Evolutionary conservation across 192 early-diverging fungal genomes (phyloP).

Genomic region (Anaeromyces robustus): DNA sequence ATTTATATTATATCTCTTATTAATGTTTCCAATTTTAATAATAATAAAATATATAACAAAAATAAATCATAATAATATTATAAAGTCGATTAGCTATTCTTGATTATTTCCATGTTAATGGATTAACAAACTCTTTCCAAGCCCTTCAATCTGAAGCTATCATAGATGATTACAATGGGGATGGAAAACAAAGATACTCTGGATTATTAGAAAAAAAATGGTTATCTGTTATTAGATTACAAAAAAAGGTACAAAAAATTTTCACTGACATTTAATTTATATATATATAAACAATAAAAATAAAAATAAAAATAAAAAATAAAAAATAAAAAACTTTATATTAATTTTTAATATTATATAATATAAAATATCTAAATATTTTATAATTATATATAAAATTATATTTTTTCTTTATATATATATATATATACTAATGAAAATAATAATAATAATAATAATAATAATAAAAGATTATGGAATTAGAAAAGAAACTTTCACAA

Average conservation of each 20-base stretch:
- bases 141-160: constrained; percentile 54
- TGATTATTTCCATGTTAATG: constrained; percentile 71
- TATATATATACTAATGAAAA: not conserved
- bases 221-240: constrained; percentile 84
- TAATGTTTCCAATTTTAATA: no score
- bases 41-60: no score
- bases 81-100: constrained; percentile 59
- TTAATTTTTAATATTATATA: no score
- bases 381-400: no score
- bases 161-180: constrained; percentile 53
- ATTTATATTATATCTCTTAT: no score
- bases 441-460: not conserved
- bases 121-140: constrained; percentile 48
- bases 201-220: constrained; percentile 83
- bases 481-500: constrained; percentile 64
- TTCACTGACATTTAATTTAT: no score
- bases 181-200: constrained; percentile 59
- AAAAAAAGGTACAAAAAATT: constrained; percentile 50
- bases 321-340: not conserved
- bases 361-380: no score
- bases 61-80: not conserved
- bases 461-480: constrained; percentile 62
- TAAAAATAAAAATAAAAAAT: not conserved
- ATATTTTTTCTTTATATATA: no score
- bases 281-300: no score